Base-by-base conservation (phyloP, 1,139 yeast species). In the Pichia sp. region DNA sequence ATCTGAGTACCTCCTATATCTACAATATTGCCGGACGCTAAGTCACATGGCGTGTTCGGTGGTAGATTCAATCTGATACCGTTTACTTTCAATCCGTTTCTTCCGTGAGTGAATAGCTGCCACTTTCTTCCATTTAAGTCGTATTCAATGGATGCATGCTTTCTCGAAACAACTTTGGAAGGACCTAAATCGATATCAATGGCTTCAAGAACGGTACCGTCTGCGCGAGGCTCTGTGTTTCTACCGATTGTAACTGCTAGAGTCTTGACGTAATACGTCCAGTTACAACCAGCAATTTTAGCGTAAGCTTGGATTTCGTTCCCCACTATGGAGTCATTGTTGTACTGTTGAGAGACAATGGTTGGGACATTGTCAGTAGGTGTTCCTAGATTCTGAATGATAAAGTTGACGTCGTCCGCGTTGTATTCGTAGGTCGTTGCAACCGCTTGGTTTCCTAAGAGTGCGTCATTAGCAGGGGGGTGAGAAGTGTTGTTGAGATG, bases 1-100 rank as follows among this genome's bases (percentile, higher is more conserved):
- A 91, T 91, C 61, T 91, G 98, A 12, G 95, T 88, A 3, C 96
- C 97, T 9, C 97, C 97, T 33, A 91, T 78, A 55, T 91, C 98
- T 42, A 91, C 63, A 15, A 91, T 77, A 33, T 93, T 86, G 10
- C 97, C 98, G 3, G 93, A 81, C 37, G 74, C 72, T 43, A 91
- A 68, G 11, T 77, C 70, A 15, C 79, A 69, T 3, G 56, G 55
- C 0, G 45, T 46, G 12, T 46, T 49, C 6, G 63, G 57, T 8
- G 67, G 53, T 12, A 61, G 53, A 38, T 75, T 80, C 14, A 70
- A 72, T 60, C 78, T 78, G 46, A 60, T 67, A 42, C 74, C 83
- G 59, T 91, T 96, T 29, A 91, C 77, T 51, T 87, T 81, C 23
- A 95, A 87, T 23, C 98, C 99, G 55, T 91, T 91, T 51, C 98